phyloP scores from a whole-genome alignment of 495 filamentous ascomycete genomes.

The Chaetomium cochliodes region DNA sequence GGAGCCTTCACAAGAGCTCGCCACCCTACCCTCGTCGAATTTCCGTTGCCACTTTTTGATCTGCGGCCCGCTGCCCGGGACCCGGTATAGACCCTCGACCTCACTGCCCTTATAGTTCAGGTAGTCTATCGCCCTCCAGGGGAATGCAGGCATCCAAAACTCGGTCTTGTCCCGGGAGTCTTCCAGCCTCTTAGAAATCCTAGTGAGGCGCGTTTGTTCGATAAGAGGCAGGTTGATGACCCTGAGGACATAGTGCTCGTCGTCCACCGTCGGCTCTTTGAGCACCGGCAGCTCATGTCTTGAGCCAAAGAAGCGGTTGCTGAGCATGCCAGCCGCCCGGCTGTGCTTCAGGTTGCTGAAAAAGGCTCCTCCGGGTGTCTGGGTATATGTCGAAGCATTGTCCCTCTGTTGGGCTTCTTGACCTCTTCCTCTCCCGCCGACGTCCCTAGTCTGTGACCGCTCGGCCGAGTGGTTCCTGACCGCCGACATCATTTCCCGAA shows the following conservation, averaged over 20 bases:
- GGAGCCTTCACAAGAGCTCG: not conserved
- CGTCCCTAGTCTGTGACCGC: constrained; percentile 47
- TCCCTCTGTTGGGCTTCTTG: constrained; percentile 40
- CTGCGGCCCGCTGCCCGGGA: constrained; percentile 78
- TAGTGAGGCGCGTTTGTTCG: constrained; percentile 78
- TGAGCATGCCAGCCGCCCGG: constrained; percentile 73
- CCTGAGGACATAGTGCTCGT: constrained; percentile 72
- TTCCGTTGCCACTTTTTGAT: constrained; percentile 84
- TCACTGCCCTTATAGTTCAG: constrained; percentile 88
- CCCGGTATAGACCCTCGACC: constrained; percentile 83
- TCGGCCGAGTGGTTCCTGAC: constrained; percentile 64
- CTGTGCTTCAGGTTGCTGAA: constrained; percentile 72
- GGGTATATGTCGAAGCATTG: constrained; percentile 56
- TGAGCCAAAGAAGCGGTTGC: constrained; percentile 72
- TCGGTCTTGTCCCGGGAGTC: constrained; percentile 88
- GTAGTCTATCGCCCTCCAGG: constrained; percentile 90
- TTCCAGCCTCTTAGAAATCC: constrained; percentile 81
- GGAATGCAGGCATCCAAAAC: constrained; percentile 94
- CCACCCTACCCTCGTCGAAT: constrained; percentile 71
- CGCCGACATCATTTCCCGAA: constrained; percentile 62
- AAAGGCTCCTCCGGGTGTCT: constrained; percentile 63
- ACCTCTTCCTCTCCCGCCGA: constrained; percentile 46
- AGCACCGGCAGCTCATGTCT: constrained; percentile 70
- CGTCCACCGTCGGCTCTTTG: constrained; percentile 60
- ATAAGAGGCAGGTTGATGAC: constrained; percentile 78